Conservation (phyloP, 257 asterid species). For the Capsicum baccatum region DNA sequence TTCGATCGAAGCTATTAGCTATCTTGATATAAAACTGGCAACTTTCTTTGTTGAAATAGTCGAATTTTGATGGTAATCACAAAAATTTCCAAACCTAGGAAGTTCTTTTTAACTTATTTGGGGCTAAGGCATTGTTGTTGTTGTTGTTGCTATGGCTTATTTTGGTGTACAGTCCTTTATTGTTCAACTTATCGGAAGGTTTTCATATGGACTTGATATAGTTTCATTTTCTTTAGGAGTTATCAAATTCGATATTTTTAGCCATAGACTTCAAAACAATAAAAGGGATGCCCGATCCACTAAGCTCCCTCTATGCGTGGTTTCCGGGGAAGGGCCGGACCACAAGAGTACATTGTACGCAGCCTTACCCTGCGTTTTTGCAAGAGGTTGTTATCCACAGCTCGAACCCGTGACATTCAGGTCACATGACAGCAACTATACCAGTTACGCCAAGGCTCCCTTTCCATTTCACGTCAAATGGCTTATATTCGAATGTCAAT, state of each 20-base stretch:
- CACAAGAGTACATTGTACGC: too few species aligned
- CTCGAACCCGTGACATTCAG: too few species aligned
- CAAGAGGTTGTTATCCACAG: too few species aligned
- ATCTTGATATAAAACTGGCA: neutral
- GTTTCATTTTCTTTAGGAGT: neutral
- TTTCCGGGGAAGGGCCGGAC: too few species aligned
- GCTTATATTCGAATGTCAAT: neutral
- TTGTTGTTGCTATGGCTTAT: neutral
- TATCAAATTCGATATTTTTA: neutral
- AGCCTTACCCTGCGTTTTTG: too few species aligned
- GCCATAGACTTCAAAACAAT: neutral
- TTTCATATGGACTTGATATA: conserved; percentile 12
- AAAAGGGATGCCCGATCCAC: neutral
- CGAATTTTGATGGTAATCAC: neutral
- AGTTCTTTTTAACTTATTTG: neutral
- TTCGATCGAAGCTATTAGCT: neutral
- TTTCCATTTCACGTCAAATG: neutral
- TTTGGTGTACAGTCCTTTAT: neutral
- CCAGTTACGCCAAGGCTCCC: too few species aligned
- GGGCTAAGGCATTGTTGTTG: neutral
- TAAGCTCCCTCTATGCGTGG: too few species aligned
- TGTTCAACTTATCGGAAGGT: neutral
- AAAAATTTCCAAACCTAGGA: neutral
- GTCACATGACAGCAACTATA: too few species aligned
- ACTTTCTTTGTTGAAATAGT: neutral